Conservation (phyloP, 2,329 filamentous ascomycete genomes). For the Samsoniella hepiali region DNA sequence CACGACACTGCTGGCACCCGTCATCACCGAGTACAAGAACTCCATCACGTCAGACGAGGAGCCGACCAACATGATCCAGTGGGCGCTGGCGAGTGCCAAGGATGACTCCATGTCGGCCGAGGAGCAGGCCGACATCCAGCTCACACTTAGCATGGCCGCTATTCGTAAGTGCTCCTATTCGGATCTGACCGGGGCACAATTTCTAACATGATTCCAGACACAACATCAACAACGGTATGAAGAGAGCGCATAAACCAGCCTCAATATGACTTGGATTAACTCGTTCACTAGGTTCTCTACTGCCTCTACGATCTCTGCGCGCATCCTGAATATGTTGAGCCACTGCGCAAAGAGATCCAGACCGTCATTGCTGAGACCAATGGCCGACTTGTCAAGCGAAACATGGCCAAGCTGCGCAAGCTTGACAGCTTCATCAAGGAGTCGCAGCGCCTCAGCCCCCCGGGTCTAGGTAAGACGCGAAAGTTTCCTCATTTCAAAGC, state of each 20-base stretch:
- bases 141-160: constrained; percentile 29
- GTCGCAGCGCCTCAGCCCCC: constrained; percentile 31
- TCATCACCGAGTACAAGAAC: too few relatives aligned
- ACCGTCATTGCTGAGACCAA: not conserved
- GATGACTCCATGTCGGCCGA: constrained; percentile 22
- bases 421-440: constrained; percentile 47
- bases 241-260: too few relatives aligned
- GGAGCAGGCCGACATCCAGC: constrained; percentile 25
- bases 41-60: constrained; percentile 11
- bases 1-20: constrained; percentile 23
- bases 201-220: too few relatives aligned
- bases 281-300: constrained; percentile 14
- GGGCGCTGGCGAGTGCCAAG: too few relatives aligned
- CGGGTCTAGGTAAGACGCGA: constrained; percentile 33
- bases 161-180: constrained; percentile 28
- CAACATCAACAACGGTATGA: too few relatives aligned
- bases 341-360: constrained; percentile 38
- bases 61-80: too few relatives aligned
- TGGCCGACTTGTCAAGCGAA: constrained; percentile 2
- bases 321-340: constrained; percentile 29
- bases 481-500: not conserved
- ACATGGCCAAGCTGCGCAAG: constrained; percentile 33
- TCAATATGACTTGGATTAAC: too few relatives aligned
- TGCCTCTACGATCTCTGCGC: constrained; percentile 28
- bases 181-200: constrained; percentile 19